Evolutionary conservation across 495 filamentous ascomycete genomes (phyloP).

Genomic region (Echria macrotheca): DNA sequence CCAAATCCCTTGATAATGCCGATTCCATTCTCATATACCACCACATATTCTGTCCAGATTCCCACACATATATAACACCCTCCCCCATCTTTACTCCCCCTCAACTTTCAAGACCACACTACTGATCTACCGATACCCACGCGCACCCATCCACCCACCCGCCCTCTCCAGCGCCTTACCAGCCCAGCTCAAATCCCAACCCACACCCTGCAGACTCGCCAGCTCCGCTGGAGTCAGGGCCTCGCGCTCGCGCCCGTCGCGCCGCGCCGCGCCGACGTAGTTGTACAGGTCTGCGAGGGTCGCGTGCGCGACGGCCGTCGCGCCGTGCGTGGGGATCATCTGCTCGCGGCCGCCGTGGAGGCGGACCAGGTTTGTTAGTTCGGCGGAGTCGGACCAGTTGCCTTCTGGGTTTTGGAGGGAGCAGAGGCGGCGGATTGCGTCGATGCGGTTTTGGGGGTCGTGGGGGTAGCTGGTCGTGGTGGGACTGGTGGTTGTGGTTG

Average conservation of each 20-base stretch:
- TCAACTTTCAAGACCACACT: too few relatives aligned
- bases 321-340: slow-evolving; percentile 5
- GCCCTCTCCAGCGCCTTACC: slow-evolving; percentile 10
- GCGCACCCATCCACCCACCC: slow-evolving; percentile 12
- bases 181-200: slow-evolving; percentile 21
- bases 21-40: too few relatives aligned
- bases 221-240: slow-evolving; percentile 15
- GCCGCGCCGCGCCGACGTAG: slow-evolving; percentile 17
- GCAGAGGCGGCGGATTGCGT: slow-evolving; percentile 13
- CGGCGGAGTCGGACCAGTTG: slow-evolving; percentile 12
- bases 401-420: slow-evolving; percentile 19
- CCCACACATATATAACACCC: too few relatives aligned
- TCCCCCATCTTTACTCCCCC: too few relatives aligned
- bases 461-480: slow-evolving; percentile 5
- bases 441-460: slow-evolving; percentile 13
- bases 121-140: too few relatives aligned
- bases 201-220: slow-evolving; percentile 16
- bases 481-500: not conserved
- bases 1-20: too few relatives aligned
- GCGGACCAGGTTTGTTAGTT: slow-evolving; percentile 14
- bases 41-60: too few relatives aligned
- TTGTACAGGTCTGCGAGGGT: slow-evolving; percentile 17
- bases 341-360: slow-evolving; percentile 8
- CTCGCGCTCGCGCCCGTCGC: slow-evolving; percentile 16
- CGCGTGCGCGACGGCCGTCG: slow-evolving; percentile 17